Base-by-base conservation (phyloP, 371 early-diverging fungal species). In the Actinomucor elegans region DNA sequence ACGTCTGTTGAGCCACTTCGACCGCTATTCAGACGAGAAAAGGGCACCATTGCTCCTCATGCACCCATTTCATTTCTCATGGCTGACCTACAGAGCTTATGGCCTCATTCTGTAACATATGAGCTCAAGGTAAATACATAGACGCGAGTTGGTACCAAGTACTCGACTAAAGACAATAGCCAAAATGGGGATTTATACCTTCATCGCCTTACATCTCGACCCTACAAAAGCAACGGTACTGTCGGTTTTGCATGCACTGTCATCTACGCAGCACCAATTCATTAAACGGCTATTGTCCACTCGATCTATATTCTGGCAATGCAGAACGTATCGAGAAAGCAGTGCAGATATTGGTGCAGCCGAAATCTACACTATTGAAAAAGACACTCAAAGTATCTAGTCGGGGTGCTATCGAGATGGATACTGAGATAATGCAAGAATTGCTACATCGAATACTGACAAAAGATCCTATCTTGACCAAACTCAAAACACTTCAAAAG, bases 141-240 rank as follows among this genome's bases (percentile, higher is more conserved):
- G 18, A 18, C 15, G 1, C 2, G 2, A 20, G 2, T 9, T 38
- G 8, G 12, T 38, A 12, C 38, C 12, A 20, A 38, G n/a, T n/a
- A n/a, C n/a, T n/a, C n/a, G n/a, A n/a, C 12, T 21, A 20, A 38
- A 2, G 3, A 9, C 0, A 28, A 32, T 52, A 84, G 80, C 85
- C 85, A 5, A 85, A 85, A 61, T 85, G 85, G 81, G 83, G 81
- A 17, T 85, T 81, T 47, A 57, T 75, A 15, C 80, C 85, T 14
- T 20, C 20, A 6, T 73, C 77, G 21, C 38, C 18, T 14, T 41
- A 64, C 71, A 15, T 28, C 28, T n/a, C 43, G 36, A 4, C 5
- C 11, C 48, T 66, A 23, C 79, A 81, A 44, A 55, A 46, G 8
- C 48, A 33, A n/a, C 36, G 5, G 11, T 63, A 64, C 5, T 85